Evolutionary conservation across 2,329 filamentous ascomycete species (phyloP), one percentile per base, ranked within the genome.

Genomic region (Diplodia sapinea): DNA sequence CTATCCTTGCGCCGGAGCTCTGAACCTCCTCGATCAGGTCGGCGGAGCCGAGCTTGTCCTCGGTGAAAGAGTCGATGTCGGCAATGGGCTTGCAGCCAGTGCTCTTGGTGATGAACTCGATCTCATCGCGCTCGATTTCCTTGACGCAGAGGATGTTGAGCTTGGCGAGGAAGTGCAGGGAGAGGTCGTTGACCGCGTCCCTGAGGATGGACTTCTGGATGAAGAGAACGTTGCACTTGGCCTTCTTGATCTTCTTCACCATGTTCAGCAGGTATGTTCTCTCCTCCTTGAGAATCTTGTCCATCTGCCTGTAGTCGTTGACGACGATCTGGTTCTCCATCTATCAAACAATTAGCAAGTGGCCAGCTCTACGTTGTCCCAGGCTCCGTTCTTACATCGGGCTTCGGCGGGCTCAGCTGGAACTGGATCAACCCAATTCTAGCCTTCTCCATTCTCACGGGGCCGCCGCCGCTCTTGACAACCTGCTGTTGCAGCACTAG

Each of bases 171-270:
- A 99, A 99, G 83, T 99, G 95, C 71, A 99, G 87, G 70, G 93
- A 96, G 68, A 99, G 87, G 75, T 99, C 95, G 83, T 99, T 99
- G 79, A 99, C 94, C 43, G 95, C 95, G 76, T 99, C 95, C 74
- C 95, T 90, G 68, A 99, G 88, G 74, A 99, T 99, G 15, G 94
- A 98, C 83, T 99, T 99, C 78, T 99, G 95, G 74, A 99, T 98
- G 73, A 99, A 86, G 54, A 98, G 89, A 52, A 99, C 95, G 76
- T 99, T 99, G 84, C 95, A 99, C 85, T 98, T 99, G 73, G 95
- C 94, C 87, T 98, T 99, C 84, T 98, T 97, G 82, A 99, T 99
- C 87, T 98, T 99, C 88, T 99, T 98, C 78, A 96, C 94, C 88
- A 99, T 92, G 85, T 98, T 98, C 68, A 99, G 87, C 71, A 99